These are phyloP conservation scores for Diophrys appendiculata DNA, from an alignment of 73 alveolate species.

Conservation along the genomic window DNA sequence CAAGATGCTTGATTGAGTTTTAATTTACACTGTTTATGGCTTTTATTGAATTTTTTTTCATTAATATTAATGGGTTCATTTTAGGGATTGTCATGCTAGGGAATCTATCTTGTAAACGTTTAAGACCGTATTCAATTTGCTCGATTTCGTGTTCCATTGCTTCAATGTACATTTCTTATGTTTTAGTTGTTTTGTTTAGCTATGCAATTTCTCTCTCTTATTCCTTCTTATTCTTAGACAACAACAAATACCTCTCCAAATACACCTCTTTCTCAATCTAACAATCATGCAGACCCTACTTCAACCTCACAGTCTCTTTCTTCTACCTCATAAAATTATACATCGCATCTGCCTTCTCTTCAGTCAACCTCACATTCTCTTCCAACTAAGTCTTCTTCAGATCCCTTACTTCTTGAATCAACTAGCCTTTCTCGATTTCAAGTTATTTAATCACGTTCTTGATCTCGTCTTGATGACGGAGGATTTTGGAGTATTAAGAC, in stretches of 20 bases:
- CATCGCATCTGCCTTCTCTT: too few species aligned
- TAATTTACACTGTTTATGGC: too few species aligned
- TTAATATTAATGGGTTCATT: neutral
- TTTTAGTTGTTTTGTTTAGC: too few species aligned
- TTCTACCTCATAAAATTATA: too few species aligned
- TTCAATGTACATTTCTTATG: neutral
- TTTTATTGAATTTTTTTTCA: neutral
- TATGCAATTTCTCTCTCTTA: too few species aligned
- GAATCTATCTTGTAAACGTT: neutral
- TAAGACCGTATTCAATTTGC: neutral
- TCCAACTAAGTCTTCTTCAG: neutral
- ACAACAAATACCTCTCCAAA: too few species aligned
- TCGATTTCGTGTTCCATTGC: too few species aligned
- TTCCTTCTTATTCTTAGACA: too few species aligned
- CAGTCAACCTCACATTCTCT: too few species aligned
- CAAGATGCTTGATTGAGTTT: too few species aligned
- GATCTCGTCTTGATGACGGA: neutral
- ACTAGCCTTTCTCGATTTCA: constrained; percentile 19
- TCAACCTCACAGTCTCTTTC: too few species aligned
- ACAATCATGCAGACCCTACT: too few species aligned
- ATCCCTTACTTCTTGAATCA: neutral
- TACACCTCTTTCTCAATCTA: constrained; percentile 1
- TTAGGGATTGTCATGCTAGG: neutral
- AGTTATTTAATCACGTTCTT: neutral
- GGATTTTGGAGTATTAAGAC: neutral